Conservation (phyloP, 371 early-diverging fungal genomes). For the Lichtheimia hyalospora region DNA sequence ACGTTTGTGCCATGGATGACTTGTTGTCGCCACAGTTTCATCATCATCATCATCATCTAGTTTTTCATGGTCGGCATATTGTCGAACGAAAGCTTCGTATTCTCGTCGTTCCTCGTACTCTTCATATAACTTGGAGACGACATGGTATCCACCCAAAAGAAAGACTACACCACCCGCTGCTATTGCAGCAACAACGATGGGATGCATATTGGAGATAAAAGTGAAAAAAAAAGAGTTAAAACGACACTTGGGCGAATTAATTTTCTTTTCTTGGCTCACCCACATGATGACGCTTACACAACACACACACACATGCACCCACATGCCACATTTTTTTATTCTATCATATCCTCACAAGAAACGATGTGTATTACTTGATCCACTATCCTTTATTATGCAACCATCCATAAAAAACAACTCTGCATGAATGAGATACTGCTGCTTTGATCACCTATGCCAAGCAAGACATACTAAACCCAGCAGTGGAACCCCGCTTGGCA, state of each 20-base stretch:
- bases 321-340: too few relatives aligned
- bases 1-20: background rate
- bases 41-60: conserved; percentile 1
- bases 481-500: too few relatives aligned
- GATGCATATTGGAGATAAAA: background rate
- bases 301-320: background rate
- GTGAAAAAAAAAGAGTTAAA: background rate
- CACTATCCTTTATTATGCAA: too few relatives aligned
- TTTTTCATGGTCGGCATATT: conserved; percentile 5
- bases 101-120: conserved; percentile 1
- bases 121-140: background rate
- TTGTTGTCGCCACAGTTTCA: background rate
- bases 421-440: too few relatives aligned
- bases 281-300: background rate
- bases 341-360: too few relatives aligned
- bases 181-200: background rate
- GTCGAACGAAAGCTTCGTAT: conserved; percentile 1
- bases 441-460: too few relatives aligned
- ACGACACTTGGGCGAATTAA: too few relatives aligned
- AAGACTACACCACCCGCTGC: conserved; percentile 2
- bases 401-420: too few relatives aligned
- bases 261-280: background rate
- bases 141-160: conserved; percentile 2
- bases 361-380: too few relatives aligned
- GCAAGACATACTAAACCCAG: too few relatives aligned